A percentile compares a stretch with the other conserved stretches of the same genome.
Evolutionary conservation across 257 asterid species (phyloP).

Genomic region (Ocimum tenuiflorum): DNA sequence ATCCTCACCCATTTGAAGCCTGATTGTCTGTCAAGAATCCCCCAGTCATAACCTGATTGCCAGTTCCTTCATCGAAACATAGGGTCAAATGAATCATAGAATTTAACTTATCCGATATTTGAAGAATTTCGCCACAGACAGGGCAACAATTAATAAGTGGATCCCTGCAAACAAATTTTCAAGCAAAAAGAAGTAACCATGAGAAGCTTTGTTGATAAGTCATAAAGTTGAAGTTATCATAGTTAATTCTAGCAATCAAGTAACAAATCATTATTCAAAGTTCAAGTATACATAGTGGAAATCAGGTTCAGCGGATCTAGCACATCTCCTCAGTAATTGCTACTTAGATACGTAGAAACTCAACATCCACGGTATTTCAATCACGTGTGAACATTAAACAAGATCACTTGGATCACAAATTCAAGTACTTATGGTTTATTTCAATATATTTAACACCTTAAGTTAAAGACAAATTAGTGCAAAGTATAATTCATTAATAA

Average conservation of each 20-base stretch:
- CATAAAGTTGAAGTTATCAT: not conserved
- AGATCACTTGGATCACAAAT: not conserved
- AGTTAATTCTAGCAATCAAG: not conserved
- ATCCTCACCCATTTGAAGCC: conserved; percentile 88
- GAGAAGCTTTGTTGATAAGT: not conserved
- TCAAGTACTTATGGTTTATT: not conserved
- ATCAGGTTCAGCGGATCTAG: not conserved
- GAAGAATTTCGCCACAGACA: conserved; percentile 85
- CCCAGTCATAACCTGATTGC: conserved; percentile 91
- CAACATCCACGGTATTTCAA: conserved; percentile 2
- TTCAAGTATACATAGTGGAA: not conserved
- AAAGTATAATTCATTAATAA: no score
- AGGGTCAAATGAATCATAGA: conserved; percentile 80
- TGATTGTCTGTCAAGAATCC: conserved; percentile 97
- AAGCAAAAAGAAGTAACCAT: conserved; percentile 5
- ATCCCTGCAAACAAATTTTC: conserved; percentile 47
- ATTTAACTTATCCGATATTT: conserved; percentile 70
- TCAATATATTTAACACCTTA: not conserved
- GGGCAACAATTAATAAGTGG: conserved; percentile 93
- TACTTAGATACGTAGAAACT: not conserved
- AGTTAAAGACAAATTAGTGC: no score
- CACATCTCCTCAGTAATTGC: not conserved
- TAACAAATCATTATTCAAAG: not conserved
- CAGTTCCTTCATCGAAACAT: conserved; percentile 99
- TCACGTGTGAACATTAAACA: not conserved